Evolutionary conservation across 306 rosid genomes (phyloP), one percentile per base, ranked within the genome.

Genomic region (Senna tora): DNA sequence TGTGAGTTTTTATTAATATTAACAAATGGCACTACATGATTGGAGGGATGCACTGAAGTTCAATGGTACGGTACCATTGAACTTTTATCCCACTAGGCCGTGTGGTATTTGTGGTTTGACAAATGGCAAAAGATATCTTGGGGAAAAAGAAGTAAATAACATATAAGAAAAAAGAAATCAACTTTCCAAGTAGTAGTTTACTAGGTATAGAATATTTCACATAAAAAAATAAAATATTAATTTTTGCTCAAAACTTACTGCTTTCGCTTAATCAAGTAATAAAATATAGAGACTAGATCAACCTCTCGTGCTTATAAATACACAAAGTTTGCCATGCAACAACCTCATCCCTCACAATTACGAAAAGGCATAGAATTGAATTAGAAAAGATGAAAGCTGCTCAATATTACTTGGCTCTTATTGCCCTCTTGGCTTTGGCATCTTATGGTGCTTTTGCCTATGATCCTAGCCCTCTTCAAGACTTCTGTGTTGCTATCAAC

Each of bases 401-500:
- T 42, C 1, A n/a, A n/a, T n/a, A n/a, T n/a, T n/a, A 21, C 14
- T 20, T 64, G 10, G 51, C 54, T 7, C 4, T 36, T 10, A 10
- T 38, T 38, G 32, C 32, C n/a, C 9, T 61, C 67, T 38, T 61
- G 32, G 50, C 49, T 38, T 6, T 61, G 4, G 50, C 67, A 38
- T 61, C 16, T 61, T 5, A 65, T 46, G 20, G 46, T 45, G 79
- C 56, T 69, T 73, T 66, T 39, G 85, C 85, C 12, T 72, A 16
- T 53, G 82, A 81, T 54, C 85, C 85, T 3, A 54, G 82, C 53
- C 76, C 82, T 33, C 73, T 81, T 10, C 79, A 66, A 28, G 73
- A 66, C 20, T 66, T 75, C n/a, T 66, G 73, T 7, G 60, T 66
- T 14, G 79, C 73, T 3, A 33, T 66, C 9, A 66, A 75, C 22